A percentile compares a stretch with the other conserved stretches of the same genome.
These are phyloP conservation scores for Euptelea pleiosperma DNA, from an alignment of 164 flowering plant species.

Conservation along the genomic window DNA sequence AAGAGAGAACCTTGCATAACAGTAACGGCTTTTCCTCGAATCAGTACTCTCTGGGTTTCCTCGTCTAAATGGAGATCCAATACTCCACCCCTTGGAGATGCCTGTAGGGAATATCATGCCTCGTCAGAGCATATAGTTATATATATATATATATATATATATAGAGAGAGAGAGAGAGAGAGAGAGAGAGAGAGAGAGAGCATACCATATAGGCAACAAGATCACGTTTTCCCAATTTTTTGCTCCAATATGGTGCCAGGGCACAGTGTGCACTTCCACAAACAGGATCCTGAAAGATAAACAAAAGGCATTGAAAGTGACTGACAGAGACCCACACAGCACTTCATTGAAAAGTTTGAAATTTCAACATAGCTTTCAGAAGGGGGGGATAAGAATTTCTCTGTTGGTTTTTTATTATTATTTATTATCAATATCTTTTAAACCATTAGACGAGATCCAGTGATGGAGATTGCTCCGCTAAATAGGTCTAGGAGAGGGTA, in stretches of 20 bases:
- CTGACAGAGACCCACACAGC: background rate
- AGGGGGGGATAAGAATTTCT: too few relatives aligned
- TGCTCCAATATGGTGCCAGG: slow-evolving; percentile 65
- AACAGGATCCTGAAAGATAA: slow-evolving; percentile 67
- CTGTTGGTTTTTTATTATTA: too few relatives aligned
- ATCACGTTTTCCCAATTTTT: slow-evolving; percentile 63
- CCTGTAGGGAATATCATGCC: slow-evolving; percentile 32
- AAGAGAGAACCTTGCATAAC: slow-evolving; percentile 73
- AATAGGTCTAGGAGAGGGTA: too few relatives aligned
- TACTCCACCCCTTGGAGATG: slow-evolving; percentile 73
- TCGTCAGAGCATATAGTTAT: background rate
- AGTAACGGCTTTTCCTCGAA: slow-evolving; percentile 62
- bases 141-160: background rate
- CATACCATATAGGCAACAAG: slow-evolving; percentile 54
- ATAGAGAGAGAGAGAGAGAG: slow-evolving; percentile 2
- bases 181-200: slow-evolving; percentile 16
- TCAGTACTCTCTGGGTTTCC: slow-evolving; percentile 48
- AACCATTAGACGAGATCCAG: too few relatives aligned
- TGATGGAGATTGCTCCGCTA: too few relatives aligned
- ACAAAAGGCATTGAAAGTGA: background rate
- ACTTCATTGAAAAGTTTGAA: too few relatives aligned
- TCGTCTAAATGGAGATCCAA: slow-evolving; percentile 58
- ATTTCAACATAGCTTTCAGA: background rate
- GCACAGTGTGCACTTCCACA: slow-evolving; percentile 86
- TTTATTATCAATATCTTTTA: too few relatives aligned